Percentiles rank a stretch among this genome's conserved stretches.
phyloP scores from a whole-genome alignment of 2,329 filamentous ascomycete species.

The Verticillium nonalfalfae region DNA sequence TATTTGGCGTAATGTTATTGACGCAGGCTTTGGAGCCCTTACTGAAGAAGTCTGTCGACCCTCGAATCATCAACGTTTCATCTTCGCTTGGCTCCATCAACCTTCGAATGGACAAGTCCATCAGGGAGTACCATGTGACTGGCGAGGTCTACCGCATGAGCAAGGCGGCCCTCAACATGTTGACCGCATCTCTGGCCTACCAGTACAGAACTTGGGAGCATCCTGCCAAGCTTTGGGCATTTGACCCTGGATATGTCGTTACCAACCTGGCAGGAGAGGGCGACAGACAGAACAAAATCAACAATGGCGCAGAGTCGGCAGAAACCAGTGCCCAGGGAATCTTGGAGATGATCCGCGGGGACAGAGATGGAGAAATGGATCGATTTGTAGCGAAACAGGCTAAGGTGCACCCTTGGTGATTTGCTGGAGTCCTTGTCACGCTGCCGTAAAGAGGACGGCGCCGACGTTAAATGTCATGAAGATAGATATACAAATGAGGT shows the following conservation, averaged over 20 bases:
- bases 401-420: neutral
- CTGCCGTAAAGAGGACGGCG: too few species aligned
- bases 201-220: conserved; percentile 17
- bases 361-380: conserved; percentile 17
- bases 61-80: conserved; percentile 25
- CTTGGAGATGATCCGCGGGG: conserved; percentile 17
- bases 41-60: conserved; percentile 18
- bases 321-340: conserved; percentile 19
- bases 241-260: conserved; percentile 25
- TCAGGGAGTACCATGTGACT: conserved; percentile 5
- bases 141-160: conserved; percentile 24
- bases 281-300: conserved; percentile 16
- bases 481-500: too few species aligned
- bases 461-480: too few species aligned
- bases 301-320: conserved; percentile 18
- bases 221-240: conserved; percentile 21
- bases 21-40: conserved; percentile 23
- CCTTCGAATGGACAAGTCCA: conserved; percentile 10
- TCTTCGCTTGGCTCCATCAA: conserved; percentile 24
- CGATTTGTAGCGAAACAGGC: conserved; percentile 10
- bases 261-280: conserved; percentile 22
- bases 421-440: neutral
- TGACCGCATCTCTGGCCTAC: conserved; percentile 19
- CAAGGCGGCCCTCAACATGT: conserved; percentile 30
- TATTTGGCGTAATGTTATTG: conserved; percentile 19